Evolutionary conservation across 331 rosid genomes (phyloP).

Genomic region (Arachis monticola): DNA sequence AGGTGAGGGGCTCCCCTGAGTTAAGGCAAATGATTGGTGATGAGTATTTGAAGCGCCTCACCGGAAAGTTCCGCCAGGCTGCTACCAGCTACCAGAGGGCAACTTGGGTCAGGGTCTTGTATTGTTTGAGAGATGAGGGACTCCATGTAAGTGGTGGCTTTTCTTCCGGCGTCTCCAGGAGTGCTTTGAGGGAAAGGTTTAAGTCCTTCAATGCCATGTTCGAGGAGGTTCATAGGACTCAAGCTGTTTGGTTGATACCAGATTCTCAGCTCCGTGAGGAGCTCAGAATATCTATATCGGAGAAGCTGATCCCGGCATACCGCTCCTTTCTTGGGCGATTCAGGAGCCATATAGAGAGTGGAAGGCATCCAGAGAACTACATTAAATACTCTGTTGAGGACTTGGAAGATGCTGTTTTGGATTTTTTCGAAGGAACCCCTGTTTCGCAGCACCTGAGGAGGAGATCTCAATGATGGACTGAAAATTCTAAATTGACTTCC

Average conservation of each 20-base stretch:
- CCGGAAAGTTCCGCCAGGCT: conserved; percentile 85
- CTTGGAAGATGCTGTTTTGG: conserved; percentile 82
- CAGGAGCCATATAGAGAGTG: conserved; percentile 90
- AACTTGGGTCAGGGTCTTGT: conserved; percentile 91
- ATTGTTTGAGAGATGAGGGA: conserved; percentile 90
- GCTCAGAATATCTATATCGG: conserved; percentile 83
- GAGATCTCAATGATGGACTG: conserved; percentile 63
- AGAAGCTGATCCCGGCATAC: conserved; percentile 92
- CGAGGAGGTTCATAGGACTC: conserved; percentile 96
- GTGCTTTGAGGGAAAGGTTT: conserved; percentile 92
- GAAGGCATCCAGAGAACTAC: conserved; percentile 94
- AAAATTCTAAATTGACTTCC: conserved; percentile 43
- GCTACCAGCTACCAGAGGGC: conserved; percentile 97
- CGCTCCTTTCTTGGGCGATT: conserved; percentile 93
- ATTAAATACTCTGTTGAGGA: conserved; percentile 91
- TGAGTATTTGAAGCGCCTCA: conserved; percentile 78
- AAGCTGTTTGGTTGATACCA: conserved; percentile 86
- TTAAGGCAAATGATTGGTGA: conserved; percentile 93
- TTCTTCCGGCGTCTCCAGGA: conserved; percentile 90
- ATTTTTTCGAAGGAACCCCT: conserved; percentile 84
- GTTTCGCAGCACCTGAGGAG: conserved; percentile 75
- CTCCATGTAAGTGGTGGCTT: conserved; percentile 86
- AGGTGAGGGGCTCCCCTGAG: conserved; percentile 86
- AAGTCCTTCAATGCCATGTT: conserved; percentile 96
- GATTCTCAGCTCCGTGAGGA: conserved; percentile 97